Evolutionary conservation across 2,329 filamentous ascomycete species (phyloP).

Genomic region (Arthroderma sp.): DNA sequence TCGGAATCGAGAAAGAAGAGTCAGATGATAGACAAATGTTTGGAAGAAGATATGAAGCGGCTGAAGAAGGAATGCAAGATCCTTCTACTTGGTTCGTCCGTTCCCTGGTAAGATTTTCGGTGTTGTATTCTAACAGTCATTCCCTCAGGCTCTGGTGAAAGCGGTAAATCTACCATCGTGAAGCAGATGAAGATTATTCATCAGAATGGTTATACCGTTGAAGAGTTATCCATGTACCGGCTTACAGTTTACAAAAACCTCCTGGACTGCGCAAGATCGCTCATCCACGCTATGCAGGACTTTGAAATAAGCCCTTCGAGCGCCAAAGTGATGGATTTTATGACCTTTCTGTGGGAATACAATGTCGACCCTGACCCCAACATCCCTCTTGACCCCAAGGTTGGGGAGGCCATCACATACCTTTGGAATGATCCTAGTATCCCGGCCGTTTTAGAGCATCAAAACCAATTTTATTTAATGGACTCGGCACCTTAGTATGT

Average conservation of each 20-base stretch:
- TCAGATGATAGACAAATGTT: conserved; percentile 82
- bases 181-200: conserved; percentile 99
- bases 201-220: conserved; percentile 88
- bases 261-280: conserved; percentile 86
- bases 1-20: conserved; percentile 90
- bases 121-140: conserved; percentile 6
- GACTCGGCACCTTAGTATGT: conserved; percentile 95
- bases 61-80: conserved; percentile 98
- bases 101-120: conserved; percentile 1
- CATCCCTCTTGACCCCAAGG: conserved; percentile 63
- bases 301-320: conserved; percentile 71
- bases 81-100: conserved; percentile 65
- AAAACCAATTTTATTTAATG: conserved; percentile 98
- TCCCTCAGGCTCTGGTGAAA: conserved; percentile 77
- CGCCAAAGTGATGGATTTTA: conserved; percentile 57
- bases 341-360: conserved; percentile 74
- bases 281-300: conserved; percentile 82
- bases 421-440: conserved; percentile 85
- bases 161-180: conserved; percentile 97
- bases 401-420: conserved; percentile 70
- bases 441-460: conserved; percentile 72
- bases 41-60: conserved; percentile 88
- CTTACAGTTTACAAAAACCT: conserved; percentile 97
- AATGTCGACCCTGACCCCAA: conserved; percentile 83
- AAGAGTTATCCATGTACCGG: conserved; percentile 87